Base-by-base conservation (phyloP, 2,329 filamentous ascomycete species). In the Colletotrichum tabaci region DNA sequence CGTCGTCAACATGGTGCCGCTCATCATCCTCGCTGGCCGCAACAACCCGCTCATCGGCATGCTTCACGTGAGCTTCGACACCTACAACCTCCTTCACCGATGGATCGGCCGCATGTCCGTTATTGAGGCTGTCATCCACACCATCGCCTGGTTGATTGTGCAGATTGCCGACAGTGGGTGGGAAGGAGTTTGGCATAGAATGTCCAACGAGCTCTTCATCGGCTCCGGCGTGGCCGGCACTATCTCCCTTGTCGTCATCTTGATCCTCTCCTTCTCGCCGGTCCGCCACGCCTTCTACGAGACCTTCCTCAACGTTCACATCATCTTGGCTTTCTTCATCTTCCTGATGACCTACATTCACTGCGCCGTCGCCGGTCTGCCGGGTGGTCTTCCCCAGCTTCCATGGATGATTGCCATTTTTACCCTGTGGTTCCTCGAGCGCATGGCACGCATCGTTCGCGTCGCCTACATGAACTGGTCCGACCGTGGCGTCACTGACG, bases 271-370 rank as follows among this genome's bases (percentile, higher is more conserved):
- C 12, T 84, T 93, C 65, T 96, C 94, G 2, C 92, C 95, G 0
- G 79, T 99, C 62, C 92, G 96, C 73, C 96, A 98, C 81, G 95
- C 95, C 49, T 98, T 98, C 80, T 99, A 99, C 84, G 96, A 99
- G 84, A 97, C 94, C 1, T 99, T 99, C 84, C 88, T 98, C 76
- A 94, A 93, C 79, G 83, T 92, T 40, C 96, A 98, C 83, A 95
- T 97, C 76, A 81, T 93, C 47, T 84, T 97, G 61, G 94, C 92
- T 49, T 81, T 92, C 46, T 79, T 94, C 65, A 85, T 87, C 58
- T 88, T 98, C 61, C 85, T 89, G 67, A 92, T 91, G 77, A 91
- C 95, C 10, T 96, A 92, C 88, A 85, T 95, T 47, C 96, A 98
- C 84, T 90, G 94, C 77, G 86, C 89, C 55, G 85, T 93, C 12